phyloP scores from a whole-genome alignment of 1,139 yeast species.

The Sugiyamaella pinicola region DNA sequence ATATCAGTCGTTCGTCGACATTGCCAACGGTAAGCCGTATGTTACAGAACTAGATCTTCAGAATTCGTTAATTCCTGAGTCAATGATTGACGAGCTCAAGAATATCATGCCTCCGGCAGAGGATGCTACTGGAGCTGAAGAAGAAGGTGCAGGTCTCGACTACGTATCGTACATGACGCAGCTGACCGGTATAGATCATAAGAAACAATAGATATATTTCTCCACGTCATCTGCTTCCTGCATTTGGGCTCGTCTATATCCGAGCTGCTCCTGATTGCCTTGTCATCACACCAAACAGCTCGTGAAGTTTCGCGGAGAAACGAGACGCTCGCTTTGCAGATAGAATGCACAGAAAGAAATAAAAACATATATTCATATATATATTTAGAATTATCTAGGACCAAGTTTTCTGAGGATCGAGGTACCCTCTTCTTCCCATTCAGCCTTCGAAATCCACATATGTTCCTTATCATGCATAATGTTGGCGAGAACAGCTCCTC shows the following conservation, averaged over 20 bases:
- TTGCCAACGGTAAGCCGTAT: constrained; percentile 46
- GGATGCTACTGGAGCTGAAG: constrained; percentile 31
- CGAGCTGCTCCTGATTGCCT: too few relatives aligned
- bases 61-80: constrained; percentile 42
- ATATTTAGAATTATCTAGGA: constrained; percentile 60
- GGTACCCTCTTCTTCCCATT: constrained; percentile 97
- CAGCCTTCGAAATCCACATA: constrained; percentile 95
- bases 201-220: not conserved
- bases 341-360: not conserved
- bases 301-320: too few relatives aligned
- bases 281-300: too few relatives aligned
- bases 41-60: constrained; percentile 47
- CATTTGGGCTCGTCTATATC: too few relatives aligned
- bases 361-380: constrained; percentile 4
- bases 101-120: constrained; percentile 38
- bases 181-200: constrained; percentile 16
- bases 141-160: constrained; percentile 39
- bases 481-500: constrained; percentile 97
- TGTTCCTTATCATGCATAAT: constrained; percentile 98
- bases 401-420: constrained; percentile 84
- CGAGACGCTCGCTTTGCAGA: too few relatives aligned
- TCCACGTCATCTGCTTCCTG: not conserved
- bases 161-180: constrained; percentile 40
- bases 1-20: constrained; percentile 44
- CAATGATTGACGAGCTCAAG: constrained; percentile 41